Percentiles rank a stretch among this genome's conserved stretches.
These are phyloP conservation scores for Tulasnella sp. DNA, from an alignment of 768 basidiomycete species.

Conservation along the genomic window DNA sequence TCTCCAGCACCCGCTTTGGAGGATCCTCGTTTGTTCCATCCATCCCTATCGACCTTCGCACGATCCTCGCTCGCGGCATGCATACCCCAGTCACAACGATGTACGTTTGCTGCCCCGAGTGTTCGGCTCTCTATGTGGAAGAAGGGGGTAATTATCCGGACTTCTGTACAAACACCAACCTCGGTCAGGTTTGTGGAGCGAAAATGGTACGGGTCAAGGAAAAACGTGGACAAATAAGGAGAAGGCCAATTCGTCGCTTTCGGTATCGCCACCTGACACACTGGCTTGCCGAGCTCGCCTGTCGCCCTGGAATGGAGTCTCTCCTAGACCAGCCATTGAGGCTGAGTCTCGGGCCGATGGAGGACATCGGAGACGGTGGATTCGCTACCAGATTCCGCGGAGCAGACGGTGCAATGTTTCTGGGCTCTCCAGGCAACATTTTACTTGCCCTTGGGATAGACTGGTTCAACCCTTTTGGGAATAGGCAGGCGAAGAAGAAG, in stretches of 20 bases:
- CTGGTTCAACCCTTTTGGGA: constrained; percentile 42
- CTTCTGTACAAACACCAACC: background rate
- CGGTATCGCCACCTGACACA: background rate
- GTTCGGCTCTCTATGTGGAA: background rate
- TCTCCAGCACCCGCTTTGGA: background rate
- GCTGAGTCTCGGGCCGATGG: background rate
- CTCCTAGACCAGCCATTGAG: background rate
- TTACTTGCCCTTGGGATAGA: constrained; percentile 40
- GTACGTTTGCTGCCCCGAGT: constrained; percentile 11
- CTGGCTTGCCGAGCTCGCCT: background rate
- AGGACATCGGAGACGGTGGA: background rate
- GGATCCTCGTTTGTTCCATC: too few species aligned
- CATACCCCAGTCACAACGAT: background rate
- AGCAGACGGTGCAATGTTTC: background rate
- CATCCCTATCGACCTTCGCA: background rate
- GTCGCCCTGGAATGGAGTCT: background rate
- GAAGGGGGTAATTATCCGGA: background rate
- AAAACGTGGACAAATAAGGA: background rate
- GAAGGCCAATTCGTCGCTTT: background rate
- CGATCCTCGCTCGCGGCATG: background rate
- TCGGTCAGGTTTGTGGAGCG: background rate
- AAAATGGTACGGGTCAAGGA: background rate
- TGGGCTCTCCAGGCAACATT: background rate
- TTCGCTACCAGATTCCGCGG: background rate
- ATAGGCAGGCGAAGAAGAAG: constrained; percentile 36